Evolutionary conservation across 495 filamentous ascomycete genomes (phyloP), one percentile per base, ranked within the genome.

Genomic region (Aspergillus nanangensis): DNA sequence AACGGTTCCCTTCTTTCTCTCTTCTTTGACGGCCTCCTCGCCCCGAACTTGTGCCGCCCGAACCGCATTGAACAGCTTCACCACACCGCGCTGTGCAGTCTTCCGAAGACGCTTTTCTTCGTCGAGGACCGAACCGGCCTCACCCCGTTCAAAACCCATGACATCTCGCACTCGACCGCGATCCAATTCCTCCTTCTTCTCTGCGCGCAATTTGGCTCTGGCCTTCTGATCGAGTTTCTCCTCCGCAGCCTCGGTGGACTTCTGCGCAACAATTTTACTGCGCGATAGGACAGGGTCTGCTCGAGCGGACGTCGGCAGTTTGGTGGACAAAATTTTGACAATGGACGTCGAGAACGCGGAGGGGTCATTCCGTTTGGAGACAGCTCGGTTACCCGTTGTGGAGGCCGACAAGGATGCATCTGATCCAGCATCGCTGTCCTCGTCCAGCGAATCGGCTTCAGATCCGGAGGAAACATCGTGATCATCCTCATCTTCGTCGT

Each of bases 31-130:
- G 8, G 88, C 89, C 60, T 89, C 81, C 57, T 82, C 78, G 2
- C 82, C 87, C 53, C 84, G 86, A 23, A 96, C 84, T 70, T 97
- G 93, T 13, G 92, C 90, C 7, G 88, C 87, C 23, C 91, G 77
- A 22, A 98, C 88, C 0, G 93, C 94, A 69, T 97, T 95, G 64
- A 97, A 98, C 46, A 98, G 70, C 74, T 91, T 93, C 10, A 96
- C 82, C 15, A 95, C 90, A 76, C 90, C 90, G 22, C 88, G 79
- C 71, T 95, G 88, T 44, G 90, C 90, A 31, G 83, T 87, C 74
- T 94, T 92, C 56, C 82, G 78, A 56, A 95, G 62, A 41, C 79
- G 70, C 69, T 83, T 86, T 73, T 98, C 93, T 58, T 83, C 77
- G 63, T 88, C 88, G 44, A 84, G 64, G 8, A 87, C 79, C 34